phyloP scores from a whole-genome alignment of 768 basidiomycete genomes.

The Tylopilus felleus region DNA sequence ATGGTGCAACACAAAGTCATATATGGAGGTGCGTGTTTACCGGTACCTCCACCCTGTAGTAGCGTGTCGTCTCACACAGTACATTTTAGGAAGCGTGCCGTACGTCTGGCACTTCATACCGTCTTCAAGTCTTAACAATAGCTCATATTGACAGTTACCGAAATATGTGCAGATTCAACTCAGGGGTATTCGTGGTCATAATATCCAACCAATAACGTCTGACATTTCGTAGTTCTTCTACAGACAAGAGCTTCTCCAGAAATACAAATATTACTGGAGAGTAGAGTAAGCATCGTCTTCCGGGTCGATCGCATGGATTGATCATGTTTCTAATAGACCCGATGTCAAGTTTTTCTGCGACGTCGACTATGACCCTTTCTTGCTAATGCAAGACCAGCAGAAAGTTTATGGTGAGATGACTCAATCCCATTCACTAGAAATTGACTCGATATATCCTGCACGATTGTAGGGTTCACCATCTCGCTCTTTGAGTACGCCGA shows the following conservation, averaged over 20 bases:
- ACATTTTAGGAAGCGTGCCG: slow-evolving; percentile 63
- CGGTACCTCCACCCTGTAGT: not conserved
- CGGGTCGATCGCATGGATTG: slow-evolving; percentile 5
- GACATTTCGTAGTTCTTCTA: slow-evolving; percentile 65
- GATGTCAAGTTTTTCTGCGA: slow-evolving; percentile 81
- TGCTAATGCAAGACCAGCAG: slow-evolving; percentile 72
- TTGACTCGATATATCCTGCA: slow-evolving; percentile 24
- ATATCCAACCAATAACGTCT: not conserved
- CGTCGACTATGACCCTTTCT: slow-evolving; percentile 74
- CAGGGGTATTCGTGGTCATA: slow-evolving; percentile 50
- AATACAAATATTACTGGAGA: slow-evolving; percentile 88
- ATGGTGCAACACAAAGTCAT: slow-evolving; percentile 65
- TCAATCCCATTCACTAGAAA: not conserved
- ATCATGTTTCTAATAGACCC: slow-evolving; percentile 44
- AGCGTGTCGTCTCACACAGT: slow-evolving; percentile 1
- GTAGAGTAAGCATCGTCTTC: slow-evolving; percentile 60
- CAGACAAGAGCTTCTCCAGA: slow-evolving; percentile 68
- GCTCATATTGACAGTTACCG: slow-evolving; percentile 55
- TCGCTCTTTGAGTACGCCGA: slow-evolving; percentile 73
- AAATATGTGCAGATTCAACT: slow-evolving; percentile 96
- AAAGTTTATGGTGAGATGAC: slow-evolving; percentile 69
- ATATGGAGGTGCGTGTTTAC: slow-evolving; percentile 50
- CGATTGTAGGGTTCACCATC: slow-evolving; percentile 65
- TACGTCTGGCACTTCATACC: slow-evolving; percentile 35
- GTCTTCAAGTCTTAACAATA: slow-evolving; percentile 5